Base-by-base conservation (phyloP, 441 rosid species). In the Croton laevigatus region DNA sequence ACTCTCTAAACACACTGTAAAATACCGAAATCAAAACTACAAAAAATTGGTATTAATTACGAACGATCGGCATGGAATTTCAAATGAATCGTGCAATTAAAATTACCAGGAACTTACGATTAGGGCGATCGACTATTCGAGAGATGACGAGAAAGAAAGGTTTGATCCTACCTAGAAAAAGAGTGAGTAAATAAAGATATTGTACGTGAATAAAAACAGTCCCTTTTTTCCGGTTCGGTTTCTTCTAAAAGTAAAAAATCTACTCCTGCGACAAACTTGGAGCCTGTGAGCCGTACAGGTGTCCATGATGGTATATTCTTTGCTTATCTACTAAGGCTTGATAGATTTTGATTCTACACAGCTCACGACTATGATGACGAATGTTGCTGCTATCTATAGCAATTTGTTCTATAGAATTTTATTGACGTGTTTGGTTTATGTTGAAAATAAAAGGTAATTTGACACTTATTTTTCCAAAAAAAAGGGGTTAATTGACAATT, bases 281-380 rank as follows among this genome's bases (percentile, higher is more conserved):
- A 19, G 19, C 37, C 34, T 48, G 6, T 9, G 32, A 3, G n/a
- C 66, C 81, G 77, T 46, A 65, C 77, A 61, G 75, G 75, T 77
- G 80, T 73, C 32, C 3, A 13, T 11, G 8, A 65, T 10, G 40
- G 40, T 9, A 59, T 52, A 65, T 73, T 45, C 77, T 65, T 73
- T 73, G 9, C 74, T 77, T 77, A 1, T 36, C 8, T 4, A 37
- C 23, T 54, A 69, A 77, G 80, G 1, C 9, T 52, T 45, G 4
- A 48, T 17, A 53, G 37, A 0, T 23, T 22, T 20, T 34, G 20
- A 37, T 44, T 37, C 10, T 11, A 23, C 32, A 23, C 11, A 14
- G 45, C 16, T 6, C 12, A 51, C 11, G 44, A 49, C 37, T 10
- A 65, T 10, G 45, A 27, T 44, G 23, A 34, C 9, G 20, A 45